Evolutionary conservation across 202 grass and related monocot species (phyloP).

Genomic region (Hordeum pubiflorum): DNA sequence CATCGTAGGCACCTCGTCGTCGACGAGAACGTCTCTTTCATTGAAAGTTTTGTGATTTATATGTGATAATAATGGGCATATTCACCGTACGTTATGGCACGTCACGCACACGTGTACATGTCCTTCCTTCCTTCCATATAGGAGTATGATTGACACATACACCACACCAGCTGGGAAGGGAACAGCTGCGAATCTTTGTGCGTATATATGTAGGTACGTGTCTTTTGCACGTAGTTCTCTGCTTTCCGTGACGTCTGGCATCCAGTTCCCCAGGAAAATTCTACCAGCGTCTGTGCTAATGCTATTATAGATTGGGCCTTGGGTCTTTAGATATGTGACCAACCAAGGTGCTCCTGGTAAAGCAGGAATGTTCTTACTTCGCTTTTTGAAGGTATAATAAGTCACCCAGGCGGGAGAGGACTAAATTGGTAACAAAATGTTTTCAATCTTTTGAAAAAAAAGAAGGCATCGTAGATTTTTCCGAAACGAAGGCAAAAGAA

Average conservation of each 20-base stretch:
- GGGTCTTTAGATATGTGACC: constrained; percentile 19
- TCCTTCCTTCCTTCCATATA: not conserved
- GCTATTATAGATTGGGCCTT: not conserved
- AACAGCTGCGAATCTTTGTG: not conserved
- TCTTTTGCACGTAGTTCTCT: constrained; percentile 1
- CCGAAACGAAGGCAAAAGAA: too few relatives aligned
- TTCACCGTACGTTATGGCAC: not conserved
- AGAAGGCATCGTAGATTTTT: too few relatives aligned
- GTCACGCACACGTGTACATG: not conserved
- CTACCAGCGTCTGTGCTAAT: not conserved
- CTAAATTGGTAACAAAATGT: too few relatives aligned
- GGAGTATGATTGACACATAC: not conserved
- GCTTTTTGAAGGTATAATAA: not conserved
- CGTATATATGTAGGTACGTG: not conserved
- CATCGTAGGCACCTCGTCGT: too few relatives aligned
- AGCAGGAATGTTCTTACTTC: constrained; percentile 15
- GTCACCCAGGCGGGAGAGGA: not conserved
- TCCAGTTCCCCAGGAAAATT: constrained; percentile 38
- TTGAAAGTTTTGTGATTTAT: not conserved
- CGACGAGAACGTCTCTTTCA: too few relatives aligned
- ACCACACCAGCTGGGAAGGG: too few relatives aligned
- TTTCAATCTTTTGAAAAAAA: too few relatives aligned
- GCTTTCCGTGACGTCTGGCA: constrained; percentile 33
- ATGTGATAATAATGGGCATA: not conserved
- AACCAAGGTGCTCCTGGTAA: constrained; percentile 20